These are phyloP conservation scores for Cladorrhinum samala DNA, from an alignment of 495 filamentous ascomycete species.

Conservation along the genomic window DNA sequence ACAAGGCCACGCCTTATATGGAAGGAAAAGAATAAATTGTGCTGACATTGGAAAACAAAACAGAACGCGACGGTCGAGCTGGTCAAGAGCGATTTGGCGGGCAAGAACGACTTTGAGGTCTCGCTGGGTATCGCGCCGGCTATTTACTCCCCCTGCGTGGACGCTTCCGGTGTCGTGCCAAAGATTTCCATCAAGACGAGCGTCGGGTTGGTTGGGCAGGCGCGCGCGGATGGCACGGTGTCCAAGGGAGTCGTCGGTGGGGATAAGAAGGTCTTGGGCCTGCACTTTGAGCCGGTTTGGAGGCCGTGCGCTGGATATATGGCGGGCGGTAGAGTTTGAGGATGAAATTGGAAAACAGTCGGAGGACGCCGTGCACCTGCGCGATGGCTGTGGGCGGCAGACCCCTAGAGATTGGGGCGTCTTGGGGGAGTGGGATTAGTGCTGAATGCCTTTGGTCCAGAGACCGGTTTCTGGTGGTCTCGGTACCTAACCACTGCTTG, in stretches of 20 bases:
- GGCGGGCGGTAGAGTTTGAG: too few species aligned
- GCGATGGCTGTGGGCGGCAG: too few species aligned
- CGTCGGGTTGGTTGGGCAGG: conserved; percentile 11
- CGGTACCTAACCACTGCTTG: too few species aligned
- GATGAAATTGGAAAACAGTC: too few species aligned
- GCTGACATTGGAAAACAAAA: background rate
- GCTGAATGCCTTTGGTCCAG: too few species aligned
- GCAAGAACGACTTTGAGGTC: conserved; percentile 11
- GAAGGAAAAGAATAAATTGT: background rate
- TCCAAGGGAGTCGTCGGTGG: conserved; percentile 13
- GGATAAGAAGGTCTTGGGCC: conserved; percentile 12
- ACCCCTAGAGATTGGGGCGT: too few species aligned
- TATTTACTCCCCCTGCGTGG: conserved; percentile 19
- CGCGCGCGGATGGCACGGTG: conserved; percentile 7
- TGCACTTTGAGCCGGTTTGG: conserved; percentile 21
- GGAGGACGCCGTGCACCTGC: too few species aligned
- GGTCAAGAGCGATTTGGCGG: conserved; percentile 6
- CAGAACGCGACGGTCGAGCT: conserved; percentile 9
- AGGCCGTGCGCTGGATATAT: conserved; percentile 10
- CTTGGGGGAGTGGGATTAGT: too few species aligned
- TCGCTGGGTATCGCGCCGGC: conserved; percentile 11
- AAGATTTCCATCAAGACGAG: conserved; percentile 14
- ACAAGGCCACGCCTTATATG: too few species aligned
- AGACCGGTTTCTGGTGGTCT: too few species aligned
- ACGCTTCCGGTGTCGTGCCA: conserved; percentile 11